Conservation (phyloP, 2,329 filamentous ascomycete species). For the Gyromitra esculenta region DNA sequence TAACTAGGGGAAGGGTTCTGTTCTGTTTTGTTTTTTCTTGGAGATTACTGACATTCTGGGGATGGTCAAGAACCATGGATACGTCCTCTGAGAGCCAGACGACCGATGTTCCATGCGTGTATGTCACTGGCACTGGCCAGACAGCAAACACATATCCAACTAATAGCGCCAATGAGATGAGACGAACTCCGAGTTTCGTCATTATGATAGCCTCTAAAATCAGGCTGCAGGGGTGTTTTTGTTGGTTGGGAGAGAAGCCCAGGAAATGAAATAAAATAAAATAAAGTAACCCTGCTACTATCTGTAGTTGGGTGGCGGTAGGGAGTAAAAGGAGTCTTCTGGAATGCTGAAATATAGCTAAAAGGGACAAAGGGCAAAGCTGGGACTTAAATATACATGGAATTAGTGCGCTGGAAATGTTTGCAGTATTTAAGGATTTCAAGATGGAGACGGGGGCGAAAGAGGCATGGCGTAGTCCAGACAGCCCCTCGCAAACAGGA, state of each 20-base stretch:
- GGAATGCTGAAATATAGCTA: neutral
- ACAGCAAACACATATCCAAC: conserved; percentile 47
- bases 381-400: neutral
- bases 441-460: neutral
- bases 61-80: conserved; percentile 40
- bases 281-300: neutral
- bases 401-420: conserved; percentile 14
- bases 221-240: neutral
- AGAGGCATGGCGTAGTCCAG: conserved; percentile 4
- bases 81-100: conserved; percentile 56
- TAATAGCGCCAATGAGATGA: conserved; percentile 38
- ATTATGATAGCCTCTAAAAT: conserved; percentile 10
- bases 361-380: neutral
- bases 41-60: conserved; percentile 17
- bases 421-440: conserved; percentile 41
- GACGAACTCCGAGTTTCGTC: conserved; percentile 24
- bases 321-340: neutral
- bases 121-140: conserved; percentile 55
- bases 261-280: neutral
- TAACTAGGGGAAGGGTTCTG: too few species aligned
- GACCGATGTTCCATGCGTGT: conserved; percentile 49
- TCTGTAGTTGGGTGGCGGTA: neutral
- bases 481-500: conserved; percentile 5
- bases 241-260: neutral
- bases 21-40: neutral